Evolutionary conservation across 768 basidiomycete genomes (phyloP).

Genomic region (Mycena maculata): DNA sequence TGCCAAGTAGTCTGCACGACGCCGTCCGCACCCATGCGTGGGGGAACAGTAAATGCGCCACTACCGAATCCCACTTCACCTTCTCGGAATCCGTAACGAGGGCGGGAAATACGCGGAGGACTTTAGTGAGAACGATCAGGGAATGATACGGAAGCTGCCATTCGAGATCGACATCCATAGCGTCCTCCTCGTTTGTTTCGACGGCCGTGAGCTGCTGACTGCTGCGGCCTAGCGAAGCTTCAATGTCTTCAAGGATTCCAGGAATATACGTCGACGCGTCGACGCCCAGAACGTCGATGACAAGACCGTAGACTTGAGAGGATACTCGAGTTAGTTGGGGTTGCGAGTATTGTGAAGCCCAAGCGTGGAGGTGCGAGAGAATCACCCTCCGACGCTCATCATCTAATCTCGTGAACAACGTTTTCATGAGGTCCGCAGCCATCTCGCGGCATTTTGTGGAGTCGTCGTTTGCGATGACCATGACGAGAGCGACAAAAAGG

Average conservation of each 20-base stretch:
- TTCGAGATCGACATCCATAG: conserved; percentile 68
- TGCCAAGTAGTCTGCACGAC: conserved; percentile 79
- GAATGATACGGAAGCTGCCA: conserved; percentile 91
- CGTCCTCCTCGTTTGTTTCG: conserved; percentile 57
- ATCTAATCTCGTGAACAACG: conserved; percentile 76
- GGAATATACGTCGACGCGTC: conserved; percentile 59
- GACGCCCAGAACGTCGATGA: conserved; percentile 73
- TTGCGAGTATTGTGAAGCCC: conserved; percentile 76
- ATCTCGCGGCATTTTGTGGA: conserved; percentile 90
- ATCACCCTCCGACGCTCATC: conserved; percentile 66
- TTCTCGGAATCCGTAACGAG: conserved; percentile 55
- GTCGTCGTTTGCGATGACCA: conserved; percentile 95
- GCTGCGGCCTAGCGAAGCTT: conserved; percentile 58
- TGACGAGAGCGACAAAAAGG: conserved; percentile 90
- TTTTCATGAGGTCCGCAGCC: conserved; percentile 86
- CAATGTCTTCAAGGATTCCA: conserved; percentile 68
- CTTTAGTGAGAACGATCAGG: conserved; percentile 73
- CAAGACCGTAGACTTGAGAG: conserved; percentile 84
- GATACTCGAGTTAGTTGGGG: conserved; percentile 77
- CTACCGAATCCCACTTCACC: conserved; percentile 73
- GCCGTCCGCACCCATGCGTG: conserved; percentile 95
- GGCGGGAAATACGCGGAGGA: conserved; percentile 67
- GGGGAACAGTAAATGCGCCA: conserved; percentile 81
- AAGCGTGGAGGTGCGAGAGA: conserved; percentile 79
- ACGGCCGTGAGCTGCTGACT: conserved; percentile 52